phyloP scores from a whole-genome alignment of 164 flowering plant genomes.

The Aristolochia californica region DNA sequence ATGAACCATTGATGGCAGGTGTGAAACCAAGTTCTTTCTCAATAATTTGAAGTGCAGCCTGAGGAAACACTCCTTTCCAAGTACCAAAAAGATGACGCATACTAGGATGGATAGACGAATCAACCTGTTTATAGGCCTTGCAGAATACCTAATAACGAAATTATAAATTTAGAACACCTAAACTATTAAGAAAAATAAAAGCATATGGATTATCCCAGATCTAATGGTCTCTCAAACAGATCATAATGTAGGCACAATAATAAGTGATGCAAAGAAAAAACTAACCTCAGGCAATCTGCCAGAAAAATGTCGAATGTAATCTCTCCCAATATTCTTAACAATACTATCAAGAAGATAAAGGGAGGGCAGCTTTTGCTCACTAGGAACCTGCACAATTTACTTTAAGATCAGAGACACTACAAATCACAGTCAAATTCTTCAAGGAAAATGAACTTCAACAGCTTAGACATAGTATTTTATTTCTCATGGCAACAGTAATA shows the following conservation, averaged over 20 bases:
- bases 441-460: no score
- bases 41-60: constrained; percentile 64
- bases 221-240: no score
- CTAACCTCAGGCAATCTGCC: constrained; percentile 88
- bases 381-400: constrained; percentile 75
- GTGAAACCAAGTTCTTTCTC: constrained; percentile 80
- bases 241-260: background rate
- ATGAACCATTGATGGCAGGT: constrained; percentile 40
- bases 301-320: constrained; percentile 82
- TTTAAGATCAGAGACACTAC: constrained; percentile 16
- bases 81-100: constrained; percentile 99
- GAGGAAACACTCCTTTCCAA: constrained; percentile 91
- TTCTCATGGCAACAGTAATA: no score
- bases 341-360: constrained; percentile 97
- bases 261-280: background rate
- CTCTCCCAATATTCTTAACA: constrained; percentile 94
- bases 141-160: constrained; percentile 62
- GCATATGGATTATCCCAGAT: no score
- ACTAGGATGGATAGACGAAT: constrained; percentile 54
- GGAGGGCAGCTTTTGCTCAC: constrained; percentile 90
- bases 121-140: constrained; percentile 87
- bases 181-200: background rate
- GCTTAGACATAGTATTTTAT: no score
- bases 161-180: background rate
- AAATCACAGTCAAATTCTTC: background rate